phyloP scores from a whole-genome alignment of 2,329 filamentous ascomycete species.

The Exophiala alcalophila region DNA sequence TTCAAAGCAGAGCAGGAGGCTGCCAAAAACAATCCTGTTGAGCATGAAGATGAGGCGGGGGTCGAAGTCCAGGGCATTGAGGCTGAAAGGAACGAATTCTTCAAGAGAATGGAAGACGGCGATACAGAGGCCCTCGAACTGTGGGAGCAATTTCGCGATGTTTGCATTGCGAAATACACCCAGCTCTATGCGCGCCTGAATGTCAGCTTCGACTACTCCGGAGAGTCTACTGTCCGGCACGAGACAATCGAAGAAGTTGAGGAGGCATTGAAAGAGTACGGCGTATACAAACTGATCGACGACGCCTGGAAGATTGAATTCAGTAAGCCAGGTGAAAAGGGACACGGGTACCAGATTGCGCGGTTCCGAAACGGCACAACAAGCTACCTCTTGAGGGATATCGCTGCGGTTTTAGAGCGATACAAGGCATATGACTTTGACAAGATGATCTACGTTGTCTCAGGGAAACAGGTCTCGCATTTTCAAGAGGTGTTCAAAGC shows the following conservation, averaged over 20 bases:
- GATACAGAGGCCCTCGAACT: constrained; percentile 59
- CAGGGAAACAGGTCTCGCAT: constrained; percentile 69
- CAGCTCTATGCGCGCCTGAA: constrained; percentile 68
- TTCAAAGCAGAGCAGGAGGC: constrained; percentile 60
- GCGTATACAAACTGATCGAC: constrained; percentile 66
- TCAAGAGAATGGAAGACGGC: constrained; percentile 68
- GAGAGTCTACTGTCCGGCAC: constrained; percentile 69
- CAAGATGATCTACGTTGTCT: constrained; percentile 77
- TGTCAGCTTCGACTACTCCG: constrained; percentile 69
- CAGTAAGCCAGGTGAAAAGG: constrained; percentile 64
- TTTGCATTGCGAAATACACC: constrained; percentile 65
- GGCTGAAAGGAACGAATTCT: constrained; percentile 52
- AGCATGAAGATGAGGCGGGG: constrained; percentile 34
- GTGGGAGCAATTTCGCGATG: constrained; percentile 65
- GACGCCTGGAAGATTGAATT: constrained; percentile 73
- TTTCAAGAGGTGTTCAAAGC: constrained; percentile 75
- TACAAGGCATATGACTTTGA: constrained; percentile 63
- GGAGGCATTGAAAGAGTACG: constrained; percentile 60
- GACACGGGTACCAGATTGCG: constrained; percentile 67
- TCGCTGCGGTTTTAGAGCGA: constrained; percentile 69
- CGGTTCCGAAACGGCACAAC: constrained; percentile 72
- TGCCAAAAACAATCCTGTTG: constrained; percentile 46
- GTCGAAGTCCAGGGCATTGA: constrained; percentile 47
- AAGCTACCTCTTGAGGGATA: constrained; percentile 74
- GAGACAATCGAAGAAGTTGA: constrained; percentile 64